Percentiles rank a stretch among this genome's conserved stretches.
Evolutionary conservation across 441 rosid species (phyloP).

Genomic region (Lepidium campestre): DNA sequence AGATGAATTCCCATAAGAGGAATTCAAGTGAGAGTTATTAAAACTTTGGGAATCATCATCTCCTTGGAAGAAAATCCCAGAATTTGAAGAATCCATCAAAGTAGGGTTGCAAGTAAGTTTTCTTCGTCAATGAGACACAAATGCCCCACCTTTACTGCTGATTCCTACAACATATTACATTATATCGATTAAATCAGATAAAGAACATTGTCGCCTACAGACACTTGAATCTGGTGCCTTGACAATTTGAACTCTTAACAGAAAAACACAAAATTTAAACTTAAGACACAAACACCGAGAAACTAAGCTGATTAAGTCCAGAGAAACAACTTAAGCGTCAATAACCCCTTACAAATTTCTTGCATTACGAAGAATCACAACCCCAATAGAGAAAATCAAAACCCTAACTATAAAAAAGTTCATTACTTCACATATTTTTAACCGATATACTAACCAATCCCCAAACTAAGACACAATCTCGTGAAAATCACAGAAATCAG

Average conservation of each 20-base stretch:
- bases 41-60: slow-evolving; percentile 87
- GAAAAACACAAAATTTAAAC: neutral
- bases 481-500: neutral
- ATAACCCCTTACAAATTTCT: neutral
- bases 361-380: neutral
- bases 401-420: slow-evolving; percentile 13
- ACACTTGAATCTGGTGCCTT: neutral
- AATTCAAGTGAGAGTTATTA: slow-evolving; percentile 78
- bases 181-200: neutral
- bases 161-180: slow-evolving; percentile 12
- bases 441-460: neutral
- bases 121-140: slow-evolving; percentile 30
- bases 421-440: neutral
- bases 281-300: neutral
- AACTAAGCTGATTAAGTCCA: neutral
- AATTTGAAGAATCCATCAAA: slow-evolving; percentile 82
- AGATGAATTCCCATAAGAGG: slow-evolving; percentile 77
- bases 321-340: neutral
- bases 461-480: neutral
- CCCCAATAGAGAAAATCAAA: neutral
- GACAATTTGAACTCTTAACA: neutral
- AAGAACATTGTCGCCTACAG: neutral
- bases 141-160: slow-evolving; percentile 12
- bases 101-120: slow-evolving; percentile 69
- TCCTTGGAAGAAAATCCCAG: slow-evolving; percentile 96